These are phyloP conservation scores for Rhizophagus clarus DNA, from an alignment of 192 early-diverging fungal genomes.

Conservation along the genomic window DNA sequence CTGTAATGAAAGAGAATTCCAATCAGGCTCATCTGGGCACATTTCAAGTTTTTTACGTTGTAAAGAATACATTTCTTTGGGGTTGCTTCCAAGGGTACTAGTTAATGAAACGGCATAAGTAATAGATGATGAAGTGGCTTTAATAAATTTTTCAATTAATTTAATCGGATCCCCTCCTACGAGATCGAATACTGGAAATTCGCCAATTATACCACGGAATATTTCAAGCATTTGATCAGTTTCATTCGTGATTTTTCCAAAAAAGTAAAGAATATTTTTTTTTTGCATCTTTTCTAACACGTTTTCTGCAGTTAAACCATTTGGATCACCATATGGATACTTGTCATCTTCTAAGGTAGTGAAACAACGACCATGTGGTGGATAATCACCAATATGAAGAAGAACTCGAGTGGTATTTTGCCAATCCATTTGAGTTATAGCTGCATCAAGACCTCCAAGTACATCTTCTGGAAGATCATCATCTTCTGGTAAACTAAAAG, in stretches of 20 bases:
- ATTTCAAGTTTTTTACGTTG: conserved; percentile 3
- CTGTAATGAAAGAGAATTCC: not conserved
- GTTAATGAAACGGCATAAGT: conserved; percentile 17
- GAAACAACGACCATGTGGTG: conserved; percentile 31
- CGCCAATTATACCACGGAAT: conserved; percentile 30
- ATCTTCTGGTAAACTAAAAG: not conserved
- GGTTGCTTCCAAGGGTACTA: conserved; percentile 1
- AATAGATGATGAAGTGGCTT: conserved; percentile 12
- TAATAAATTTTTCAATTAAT: conserved; percentile 19
- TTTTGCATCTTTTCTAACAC: conserved; percentile 21
- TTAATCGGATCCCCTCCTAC: conserved; percentile 15
- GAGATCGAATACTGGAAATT: conserved; percentile 27
- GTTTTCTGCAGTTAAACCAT: conserved; percentile 28
- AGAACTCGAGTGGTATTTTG: conserved; percentile 14
- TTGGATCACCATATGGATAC: conserved; percentile 32
- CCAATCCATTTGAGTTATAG: conserved; percentile 21
- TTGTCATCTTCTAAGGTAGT: not conserved
- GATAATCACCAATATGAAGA: conserved; percentile 30
- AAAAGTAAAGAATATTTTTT: conserved; percentile 28
- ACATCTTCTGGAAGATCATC: not conserved
- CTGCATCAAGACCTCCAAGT: conserved; percentile 31
- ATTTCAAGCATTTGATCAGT: conserved; percentile 28
- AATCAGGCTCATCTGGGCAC: conserved; percentile 3
- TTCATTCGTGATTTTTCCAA: conserved; percentile 26
- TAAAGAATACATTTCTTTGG: not conserved